These are phyloP conservation scores for Barnettozyma siamensis DNA, from an alignment of 805 yeast genomes.

Conservation along the genomic window DNA sequence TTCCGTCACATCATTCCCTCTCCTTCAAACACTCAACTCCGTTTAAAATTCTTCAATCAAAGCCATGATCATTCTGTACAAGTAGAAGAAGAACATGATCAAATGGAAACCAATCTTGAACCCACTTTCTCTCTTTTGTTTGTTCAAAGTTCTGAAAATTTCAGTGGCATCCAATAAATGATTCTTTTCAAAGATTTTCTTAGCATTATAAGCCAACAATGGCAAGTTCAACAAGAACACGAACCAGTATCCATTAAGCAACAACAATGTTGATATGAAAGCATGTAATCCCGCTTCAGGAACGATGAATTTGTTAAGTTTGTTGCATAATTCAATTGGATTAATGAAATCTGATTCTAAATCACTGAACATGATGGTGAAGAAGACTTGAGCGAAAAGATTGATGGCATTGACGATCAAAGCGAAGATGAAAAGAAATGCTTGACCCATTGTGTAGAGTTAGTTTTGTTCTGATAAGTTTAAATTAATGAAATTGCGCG, in stretches of 20 bases:
- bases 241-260: constrained; percentile 90
- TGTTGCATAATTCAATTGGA: constrained; percentile 93
- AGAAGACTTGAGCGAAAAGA: constrained; percentile 87
- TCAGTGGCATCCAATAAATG: constrained; percentile 95
- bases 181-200: constrained; percentile 72
- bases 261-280: constrained; percentile 58
- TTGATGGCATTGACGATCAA: constrained; percentile 82
- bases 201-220: constrained; percentile 73
- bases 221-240: constrained; percentile 80
- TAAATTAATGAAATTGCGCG: too few species aligned
- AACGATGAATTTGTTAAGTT: constrained; percentile 78
- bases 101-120: constrained; percentile 87
- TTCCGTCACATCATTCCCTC: too few species aligned
- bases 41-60: constrained; percentile 44
- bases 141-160: constrained; percentile 88
- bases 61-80: constrained; percentile 94
- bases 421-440: constrained; percentile 63
- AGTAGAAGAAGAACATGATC: constrained; percentile 88
- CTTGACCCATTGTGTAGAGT: constrained; percentile 1
- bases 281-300: constrained; percentile 90
- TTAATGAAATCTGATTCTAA: constrained; percentile 94
- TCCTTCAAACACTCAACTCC: background rate
- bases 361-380: constrained; percentile 93
- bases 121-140: constrained; percentile 89
- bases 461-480: too few species aligned